Evolutionary conservation across 208 protist species (phyloP).

Genomic region (Trypanosomatidae sp.): DNA sequence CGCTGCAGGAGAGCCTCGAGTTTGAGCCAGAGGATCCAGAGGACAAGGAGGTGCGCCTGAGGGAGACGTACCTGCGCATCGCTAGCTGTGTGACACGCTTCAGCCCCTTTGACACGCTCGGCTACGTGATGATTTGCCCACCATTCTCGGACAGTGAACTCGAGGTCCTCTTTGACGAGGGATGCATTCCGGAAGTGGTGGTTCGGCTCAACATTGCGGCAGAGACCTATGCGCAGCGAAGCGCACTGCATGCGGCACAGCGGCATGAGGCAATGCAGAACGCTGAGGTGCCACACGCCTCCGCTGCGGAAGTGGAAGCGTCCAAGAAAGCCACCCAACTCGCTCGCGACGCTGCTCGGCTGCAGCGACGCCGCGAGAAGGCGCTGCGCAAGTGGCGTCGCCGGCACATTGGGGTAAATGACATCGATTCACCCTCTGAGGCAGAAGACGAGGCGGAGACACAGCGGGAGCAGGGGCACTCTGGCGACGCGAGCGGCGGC

Average conservation of each 20-base stretch:
- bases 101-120: conserved; percentile 84
- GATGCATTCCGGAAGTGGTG: conserved; percentile 74
- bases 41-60: conserved; percentile 74
- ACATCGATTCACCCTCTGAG: conserved; percentile 32
- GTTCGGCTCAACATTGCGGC: conserved; percentile 58
- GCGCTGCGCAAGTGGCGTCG: conserved; percentile 81
- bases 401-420: conserved; percentile 86
- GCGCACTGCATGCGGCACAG: conserved; percentile 9
- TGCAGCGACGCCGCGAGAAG: conserved; percentile 40
- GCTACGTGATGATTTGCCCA: conserved; percentile 86
- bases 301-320: background rate
- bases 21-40: conserved; percentile 89
- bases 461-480: conserved; percentile 6
- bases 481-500: conserved; percentile 1
- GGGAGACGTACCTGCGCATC: conserved; percentile 81
- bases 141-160: conserved; percentile 79
- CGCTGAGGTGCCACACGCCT: background rate
- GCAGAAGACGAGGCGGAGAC: conserved; percentile 16
- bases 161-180: conserved; percentile 67
- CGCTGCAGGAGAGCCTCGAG: conserved; percentile 62
- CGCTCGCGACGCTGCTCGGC: conserved; percentile 22
- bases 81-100: conserved; percentile 80
- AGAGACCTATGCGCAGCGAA: conserved; percentile 49
- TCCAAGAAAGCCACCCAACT: conserved; percentile 13
- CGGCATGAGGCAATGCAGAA: conserved; percentile 16